Evolutionary conservation across 2,329 filamentous ascomycete species (phyloP).

Genomic region (Diaporthe batatas): DNA sequence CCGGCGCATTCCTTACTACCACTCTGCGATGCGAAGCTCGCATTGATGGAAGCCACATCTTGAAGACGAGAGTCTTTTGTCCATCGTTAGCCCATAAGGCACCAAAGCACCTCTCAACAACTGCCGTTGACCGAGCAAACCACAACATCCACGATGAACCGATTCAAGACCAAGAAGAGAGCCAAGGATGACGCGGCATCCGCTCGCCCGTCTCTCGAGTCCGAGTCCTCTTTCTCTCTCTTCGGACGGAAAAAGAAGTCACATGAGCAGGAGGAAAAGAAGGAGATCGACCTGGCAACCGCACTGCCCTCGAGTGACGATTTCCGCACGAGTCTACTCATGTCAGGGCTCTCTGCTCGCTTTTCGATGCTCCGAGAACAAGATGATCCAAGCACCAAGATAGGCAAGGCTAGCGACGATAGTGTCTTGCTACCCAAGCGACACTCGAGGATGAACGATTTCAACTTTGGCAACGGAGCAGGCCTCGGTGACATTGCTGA

Average conservation of each 20-base stretch:
- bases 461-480: constrained; percentile 66
- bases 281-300: constrained; percentile 77
- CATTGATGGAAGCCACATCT: constrained; percentile 34
- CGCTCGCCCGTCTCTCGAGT: constrained; percentile 64
- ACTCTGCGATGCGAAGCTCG: constrained; percentile 21
- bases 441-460: constrained; percentile 82
- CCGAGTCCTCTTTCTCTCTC: constrained; percentile 64
- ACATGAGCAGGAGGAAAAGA: constrained; percentile 69
- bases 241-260: constrained; percentile 70
- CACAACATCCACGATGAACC: constrained; percentile 72
- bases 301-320: constrained; percentile 87
- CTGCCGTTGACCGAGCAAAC: constrained; percentile 22
- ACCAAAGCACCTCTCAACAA: background rate
- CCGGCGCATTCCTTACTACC: background rate
- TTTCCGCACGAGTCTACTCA: constrained; percentile 94
- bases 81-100: constrained; percentile 3
- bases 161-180: constrained; percentile 81
- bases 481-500: constrained; percentile 88
- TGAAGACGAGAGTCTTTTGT: constrained; percentile 31
- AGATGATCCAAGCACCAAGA: constrained; percentile 88
- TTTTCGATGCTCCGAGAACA: constrained; percentile 98
- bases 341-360: constrained; percentile 93
- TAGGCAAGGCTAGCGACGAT: constrained; percentile 95
- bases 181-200: constrained; percentile 66
- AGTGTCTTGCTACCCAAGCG: constrained; percentile 89